Base-by-base conservation (phyloP, 2,329 filamentous ascomycete genomes). In the Fusarium sp. region DNA sequence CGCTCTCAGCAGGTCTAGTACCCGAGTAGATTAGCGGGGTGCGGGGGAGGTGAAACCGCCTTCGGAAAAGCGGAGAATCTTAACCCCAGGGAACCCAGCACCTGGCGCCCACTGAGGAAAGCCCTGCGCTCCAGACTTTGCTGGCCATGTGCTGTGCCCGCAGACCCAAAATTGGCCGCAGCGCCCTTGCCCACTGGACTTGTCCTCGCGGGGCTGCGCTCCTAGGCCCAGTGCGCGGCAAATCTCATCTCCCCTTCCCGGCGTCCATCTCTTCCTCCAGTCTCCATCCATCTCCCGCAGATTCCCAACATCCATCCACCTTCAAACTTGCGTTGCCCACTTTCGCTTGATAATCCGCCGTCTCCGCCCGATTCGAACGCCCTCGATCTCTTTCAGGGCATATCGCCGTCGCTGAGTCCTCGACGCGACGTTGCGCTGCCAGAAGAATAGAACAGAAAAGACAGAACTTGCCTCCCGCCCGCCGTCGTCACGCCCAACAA, bases 41-140 rank as follows among this genome's bases (percentile, higher is more conserved):
- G 77, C 77, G 77, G 77, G 77, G 77, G 76, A 76, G 71, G 68
- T 71, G 66, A 75, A 74, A 74, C 69, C 69, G 61, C 64, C 74
- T 62, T 78, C 76, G 73, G 74, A 75, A 78, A 75, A 76, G 77
- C 76, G 77, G 77, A 72, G 71, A 63, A 74, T 68, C 72, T 68
- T 75, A 70, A 64, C 69, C 68, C 70, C 66, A 74, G 70, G 27
- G 45, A 41, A 45, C 43, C 30, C 37, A 50, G 41, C 56, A 30
- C 30, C 50, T 39, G 50, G 27, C 35, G 43, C n/a, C 57, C 71
- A 67, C 62, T 67, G 54, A 50, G 25, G 16, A 18, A 52, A 27
- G 45, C 45, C 25, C 45, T 52, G 45, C 43, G 43, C 43, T 48
- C 43, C 23, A 48, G 43, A 48, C 23, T 48, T 6, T 27, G 45